Evolutionary conservation across 2,329 filamentous ascomycete genomes (phyloP).

Genomic region (Alternaria arborescens): DNA sequence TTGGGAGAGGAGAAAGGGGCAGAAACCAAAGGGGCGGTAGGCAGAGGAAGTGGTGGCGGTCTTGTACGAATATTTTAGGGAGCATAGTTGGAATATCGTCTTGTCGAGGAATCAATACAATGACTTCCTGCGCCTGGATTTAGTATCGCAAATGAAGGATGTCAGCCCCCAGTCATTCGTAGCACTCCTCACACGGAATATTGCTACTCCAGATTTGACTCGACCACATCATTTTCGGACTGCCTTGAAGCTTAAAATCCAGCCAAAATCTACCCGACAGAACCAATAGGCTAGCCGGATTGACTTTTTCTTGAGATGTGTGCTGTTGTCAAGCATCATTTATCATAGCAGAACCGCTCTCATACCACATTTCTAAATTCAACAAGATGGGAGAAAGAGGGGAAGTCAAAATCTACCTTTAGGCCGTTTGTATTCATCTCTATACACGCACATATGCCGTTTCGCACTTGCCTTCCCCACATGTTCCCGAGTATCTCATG

Average conservation of each 20-base stretch:
- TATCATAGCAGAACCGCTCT: neutral
- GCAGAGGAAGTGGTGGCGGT: neutral
- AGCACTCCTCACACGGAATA: too few relatives aligned
- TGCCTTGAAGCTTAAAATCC: too few relatives aligned
- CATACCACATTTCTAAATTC: neutral
- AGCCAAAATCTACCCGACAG: too few relatives aligned
- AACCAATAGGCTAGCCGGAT: neutral
- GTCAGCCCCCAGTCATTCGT: too few relatives aligned
- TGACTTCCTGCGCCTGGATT: neutral
- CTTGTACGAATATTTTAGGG: neutral
- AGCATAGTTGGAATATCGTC: neutral
- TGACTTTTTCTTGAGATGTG: neutral
- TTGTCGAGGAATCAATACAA: neutral
- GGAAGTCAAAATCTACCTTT: neutral
- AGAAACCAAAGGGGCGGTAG: slow-evolving; percentile 7
- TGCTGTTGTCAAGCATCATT: neutral
- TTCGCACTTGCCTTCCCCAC: neutral
- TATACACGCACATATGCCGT: neutral
- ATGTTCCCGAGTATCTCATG: neutral
- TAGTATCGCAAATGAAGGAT: neutral
- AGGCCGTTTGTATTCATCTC: slow-evolving; percentile 1
- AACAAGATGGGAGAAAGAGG: neutral
- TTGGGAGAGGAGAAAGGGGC: slow-evolving; percentile 82
- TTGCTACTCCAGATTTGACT: too few relatives aligned
- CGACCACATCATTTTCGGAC: too few relatives aligned